These are phyloP conservation scores for Tylopilus sp. DNA, from an alignment of 1,284 basidiomycete genomes.

Conservation along the genomic window DNA sequence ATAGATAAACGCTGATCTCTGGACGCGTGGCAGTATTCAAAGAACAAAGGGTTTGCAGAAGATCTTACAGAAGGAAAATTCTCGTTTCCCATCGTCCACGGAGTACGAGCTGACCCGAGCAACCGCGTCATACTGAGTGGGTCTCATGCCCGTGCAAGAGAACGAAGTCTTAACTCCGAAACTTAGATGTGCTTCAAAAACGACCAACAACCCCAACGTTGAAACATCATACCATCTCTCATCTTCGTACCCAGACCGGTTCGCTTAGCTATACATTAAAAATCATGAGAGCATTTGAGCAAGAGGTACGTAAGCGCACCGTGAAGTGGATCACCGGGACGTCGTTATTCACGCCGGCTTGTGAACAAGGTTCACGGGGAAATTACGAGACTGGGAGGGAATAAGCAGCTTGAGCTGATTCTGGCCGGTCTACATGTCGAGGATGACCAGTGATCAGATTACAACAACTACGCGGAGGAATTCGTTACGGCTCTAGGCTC, in stretches of 20 bases:
- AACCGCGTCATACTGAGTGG: slow-evolving; percentile 81
- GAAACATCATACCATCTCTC: slow-evolving; percentile 77
- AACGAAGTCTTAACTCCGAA: not conserved
- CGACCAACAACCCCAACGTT: slow-evolving; percentile 75
- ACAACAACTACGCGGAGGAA: not conserved
- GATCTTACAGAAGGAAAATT: slow-evolving; percentile 97
- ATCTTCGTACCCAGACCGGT: slow-evolving; percentile 64
- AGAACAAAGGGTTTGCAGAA: slow-evolving; percentile 94
- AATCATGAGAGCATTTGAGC: slow-evolving; percentile 53
- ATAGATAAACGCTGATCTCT: not conserved
- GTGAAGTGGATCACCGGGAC: not conserved
- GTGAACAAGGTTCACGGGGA: slow-evolving; percentile 30
- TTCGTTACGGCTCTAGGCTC: not conserved
- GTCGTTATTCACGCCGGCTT: not conserved
- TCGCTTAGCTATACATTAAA: slow-evolving; percentile 68
- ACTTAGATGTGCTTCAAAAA: slow-evolving; percentile 84
- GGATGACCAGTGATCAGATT: slow-evolving; percentile 3
- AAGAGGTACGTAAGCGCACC: slow-evolving; percentile 41
- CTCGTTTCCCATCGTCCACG: slow-evolving; percentile 91
- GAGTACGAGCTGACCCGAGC: slow-evolving; percentile 69
- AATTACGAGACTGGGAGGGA: slow-evolving; percentile 28
- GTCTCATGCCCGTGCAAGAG: slow-evolving; percentile 27
- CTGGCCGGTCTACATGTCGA: slow-evolving; percentile 26
- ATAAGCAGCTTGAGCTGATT: slow-evolving; percentile 28
- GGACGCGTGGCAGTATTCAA: slow-evolving; percentile 62